Conservation (phyloP, 805 yeast species). For the Ogataea pignaliae region DNA sequence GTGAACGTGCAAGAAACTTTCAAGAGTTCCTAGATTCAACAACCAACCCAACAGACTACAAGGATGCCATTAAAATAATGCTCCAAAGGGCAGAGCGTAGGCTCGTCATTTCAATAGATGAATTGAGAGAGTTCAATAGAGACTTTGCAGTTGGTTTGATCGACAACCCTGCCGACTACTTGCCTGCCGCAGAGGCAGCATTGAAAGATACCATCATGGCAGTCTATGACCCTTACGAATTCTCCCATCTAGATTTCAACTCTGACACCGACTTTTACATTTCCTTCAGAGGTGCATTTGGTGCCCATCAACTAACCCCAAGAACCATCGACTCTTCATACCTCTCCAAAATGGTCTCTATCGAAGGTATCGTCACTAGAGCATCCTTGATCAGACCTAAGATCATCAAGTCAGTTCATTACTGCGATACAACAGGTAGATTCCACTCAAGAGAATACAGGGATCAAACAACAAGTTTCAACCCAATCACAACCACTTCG, state of each 20-base stretch:
- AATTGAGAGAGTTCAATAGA: conserved; percentile 73
- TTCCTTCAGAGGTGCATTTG: conserved; percentile 88
- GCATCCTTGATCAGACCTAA: conserved; percentile 93
- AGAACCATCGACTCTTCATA: conserved; percentile 75
- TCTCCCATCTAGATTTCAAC: conserved; percentile 46
- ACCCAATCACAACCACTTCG: conserved; percentile 77
- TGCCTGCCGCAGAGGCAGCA: conserved; percentile 89
- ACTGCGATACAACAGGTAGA: conserved; percentile 75
- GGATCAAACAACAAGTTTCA: conserved; percentile 88
- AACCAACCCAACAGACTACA: conserved; percentile 54
- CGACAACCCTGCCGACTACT: conserved; percentile 70
- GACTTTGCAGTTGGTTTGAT: conserved; percentile 75
- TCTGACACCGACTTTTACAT: conserved; percentile 65
- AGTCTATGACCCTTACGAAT: conserved; percentile 59
- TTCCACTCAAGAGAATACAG: conserved; percentile 90
- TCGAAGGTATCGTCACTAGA: conserved; percentile 94
- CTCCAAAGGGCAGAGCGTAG: conserved; percentile 63
- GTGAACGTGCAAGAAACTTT: conserved; percentile 83
- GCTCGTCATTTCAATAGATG: conserved; percentile 76
- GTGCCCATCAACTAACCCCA: conserved; percentile 82
- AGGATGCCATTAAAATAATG: conserved; percentile 68
- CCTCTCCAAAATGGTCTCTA: conserved; percentile 75
- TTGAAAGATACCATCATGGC: conserved; percentile 74
- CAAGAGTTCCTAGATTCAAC: conserved; percentile 73
- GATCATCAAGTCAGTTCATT: conserved; percentile 86